Evolutionary conservation across 371 early-diverging fungal genomes (phyloP).

Genomic region (Mortierella sp.): DNA sequence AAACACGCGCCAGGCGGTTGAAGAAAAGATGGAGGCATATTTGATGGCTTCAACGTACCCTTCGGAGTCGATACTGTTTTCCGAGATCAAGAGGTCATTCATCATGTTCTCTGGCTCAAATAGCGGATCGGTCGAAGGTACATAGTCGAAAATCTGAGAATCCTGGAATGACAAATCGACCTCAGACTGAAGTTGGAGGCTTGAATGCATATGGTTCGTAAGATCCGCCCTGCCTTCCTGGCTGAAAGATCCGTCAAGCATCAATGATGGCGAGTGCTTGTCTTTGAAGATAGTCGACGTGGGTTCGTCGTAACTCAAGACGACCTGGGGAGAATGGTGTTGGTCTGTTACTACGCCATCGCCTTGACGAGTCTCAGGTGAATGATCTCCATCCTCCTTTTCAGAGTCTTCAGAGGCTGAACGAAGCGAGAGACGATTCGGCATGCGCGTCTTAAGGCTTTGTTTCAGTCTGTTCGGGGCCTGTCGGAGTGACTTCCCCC

Average conservation of each 20-base stretch:
- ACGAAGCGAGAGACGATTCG: constrained; percentile 7
- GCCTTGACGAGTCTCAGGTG: too few relatives aligned
- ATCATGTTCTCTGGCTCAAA: constrained; percentile 15
- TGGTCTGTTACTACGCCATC: background rate
- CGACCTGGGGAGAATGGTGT: constrained; percentile 36
- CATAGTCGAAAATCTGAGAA: constrained; percentile 12
- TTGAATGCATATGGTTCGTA: constrained; percentile 5
- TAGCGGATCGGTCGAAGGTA: constrained; percentile 11
- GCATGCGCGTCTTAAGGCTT: background rate
- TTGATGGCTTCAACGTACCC: constrained; percentile 14
- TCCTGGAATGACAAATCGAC: constrained; percentile 15
- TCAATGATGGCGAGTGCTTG: constrained; percentile 24
- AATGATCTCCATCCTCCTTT: constrained; percentile 11
- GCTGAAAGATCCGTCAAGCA: constrained; percentile 45
- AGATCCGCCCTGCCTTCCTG: constrained; percentile 14
- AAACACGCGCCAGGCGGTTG: too few relatives aligned
- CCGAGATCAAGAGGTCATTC: constrained; percentile 19
- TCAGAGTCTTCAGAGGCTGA: constrained; percentile 12
- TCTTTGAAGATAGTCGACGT: constrained; percentile 27
- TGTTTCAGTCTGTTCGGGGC: constrained; percentile 9
- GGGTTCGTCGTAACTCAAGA: constrained; percentile 31
- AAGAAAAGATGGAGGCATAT: background rate
- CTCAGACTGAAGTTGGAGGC: constrained; percentile 8
- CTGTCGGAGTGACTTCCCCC: constrained; percentile 35
- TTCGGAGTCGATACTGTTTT: constrained; percentile 41